phyloP scores from a whole-genome alignment of 2,329 filamentous ascomycete genomes.

The Venturia effusa region DNA sequence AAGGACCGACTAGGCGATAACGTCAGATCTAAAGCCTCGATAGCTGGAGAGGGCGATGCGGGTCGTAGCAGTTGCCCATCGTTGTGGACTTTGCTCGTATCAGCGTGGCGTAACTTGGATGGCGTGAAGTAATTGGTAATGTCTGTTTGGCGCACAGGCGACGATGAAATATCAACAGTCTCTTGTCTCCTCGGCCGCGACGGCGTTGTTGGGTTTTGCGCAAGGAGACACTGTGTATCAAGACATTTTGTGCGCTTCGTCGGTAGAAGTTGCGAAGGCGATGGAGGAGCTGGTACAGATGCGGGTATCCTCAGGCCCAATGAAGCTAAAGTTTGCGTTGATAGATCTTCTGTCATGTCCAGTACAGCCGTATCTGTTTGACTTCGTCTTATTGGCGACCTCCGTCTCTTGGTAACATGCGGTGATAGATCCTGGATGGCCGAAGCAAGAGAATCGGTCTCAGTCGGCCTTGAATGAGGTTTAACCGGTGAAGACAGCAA shows the following conservation, averaged over 20 bases:
- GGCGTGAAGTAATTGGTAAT: constrained; percentile 7
- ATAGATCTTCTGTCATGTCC: neutral
- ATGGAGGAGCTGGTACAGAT: constrained; percentile 2
- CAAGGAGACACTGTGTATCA: neutral
- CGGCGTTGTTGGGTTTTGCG: neutral
- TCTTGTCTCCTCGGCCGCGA: neutral
- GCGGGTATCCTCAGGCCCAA: neutral
- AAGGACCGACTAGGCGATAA: neutral
- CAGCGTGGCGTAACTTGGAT: neutral
- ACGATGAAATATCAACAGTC: neutral
- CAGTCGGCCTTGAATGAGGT: neutral
- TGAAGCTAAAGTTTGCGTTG: neutral
- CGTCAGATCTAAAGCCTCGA: constrained; percentile 2
- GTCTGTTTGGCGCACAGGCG: constrained; percentile 2
- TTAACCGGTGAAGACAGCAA: constrained; percentile 22
- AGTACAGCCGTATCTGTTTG: constrained; percentile 4
- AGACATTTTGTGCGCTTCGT: neutral
- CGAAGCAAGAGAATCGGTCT: neutral
- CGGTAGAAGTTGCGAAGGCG: constrained; percentile 6
- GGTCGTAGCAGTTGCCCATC: neutral
- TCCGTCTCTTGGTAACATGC: neutral
- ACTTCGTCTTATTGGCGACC: neutral
- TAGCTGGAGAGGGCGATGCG: neutral
- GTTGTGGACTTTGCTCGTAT: neutral
- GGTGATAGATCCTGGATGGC: neutral